These are phyloP conservation scores for Trichosporon sp. DNA, from an alignment of 1,284 basidiomycete genomes.

Conservation along the genomic window DNA sequence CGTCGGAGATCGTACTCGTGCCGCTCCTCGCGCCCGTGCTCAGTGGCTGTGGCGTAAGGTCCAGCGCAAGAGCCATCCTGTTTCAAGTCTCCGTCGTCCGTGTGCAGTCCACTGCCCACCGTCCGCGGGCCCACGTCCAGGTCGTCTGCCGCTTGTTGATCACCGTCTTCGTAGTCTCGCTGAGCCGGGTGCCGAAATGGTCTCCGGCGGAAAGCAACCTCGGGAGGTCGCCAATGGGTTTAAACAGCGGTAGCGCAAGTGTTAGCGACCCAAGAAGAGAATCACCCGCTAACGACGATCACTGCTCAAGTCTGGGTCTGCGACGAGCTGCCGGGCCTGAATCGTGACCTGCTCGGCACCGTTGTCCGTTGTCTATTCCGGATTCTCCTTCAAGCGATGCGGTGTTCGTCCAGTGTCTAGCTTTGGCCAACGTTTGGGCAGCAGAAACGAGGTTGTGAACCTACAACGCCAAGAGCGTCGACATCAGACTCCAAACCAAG, in stretches of 20 bases:
- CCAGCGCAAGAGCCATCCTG: constrained; percentile 10
- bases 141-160: neutral
- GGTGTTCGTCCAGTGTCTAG: neutral
- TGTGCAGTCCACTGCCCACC: neutral
- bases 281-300: neutral
- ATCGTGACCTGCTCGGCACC: neutral
- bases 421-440: neutral
- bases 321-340: neutral
- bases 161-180: neutral
- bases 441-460: neutral
- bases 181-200: neutral
- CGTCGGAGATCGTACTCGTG: neutral
- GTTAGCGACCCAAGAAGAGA: neutral
- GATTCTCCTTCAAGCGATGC: neutral
- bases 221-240: neutral
- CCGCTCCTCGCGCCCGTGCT: constrained; percentile 1
- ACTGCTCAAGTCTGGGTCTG: neutral
- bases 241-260: neutral
- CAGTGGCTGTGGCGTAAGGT: neutral
- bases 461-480: neutral
- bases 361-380: neutral
- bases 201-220: neutral
- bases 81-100: neutral
- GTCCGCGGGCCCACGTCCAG: neutral
- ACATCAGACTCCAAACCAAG: neutral